Conservation (phyloP, 2,329 filamentous ascomycete species). For the Colletotrichum destructivum region DNA sequence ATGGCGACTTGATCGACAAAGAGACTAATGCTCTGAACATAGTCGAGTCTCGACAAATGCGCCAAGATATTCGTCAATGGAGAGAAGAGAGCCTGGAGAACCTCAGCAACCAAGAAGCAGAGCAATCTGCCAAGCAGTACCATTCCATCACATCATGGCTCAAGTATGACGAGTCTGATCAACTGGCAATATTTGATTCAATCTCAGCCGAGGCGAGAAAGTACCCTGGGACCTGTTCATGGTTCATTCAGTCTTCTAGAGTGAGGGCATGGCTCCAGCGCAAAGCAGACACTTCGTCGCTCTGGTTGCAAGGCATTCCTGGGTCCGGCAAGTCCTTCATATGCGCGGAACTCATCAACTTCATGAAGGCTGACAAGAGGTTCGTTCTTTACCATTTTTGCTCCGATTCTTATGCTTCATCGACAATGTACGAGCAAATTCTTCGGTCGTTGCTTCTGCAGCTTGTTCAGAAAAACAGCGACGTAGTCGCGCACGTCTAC, state of each 20-base stretch:
- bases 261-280: neutral
- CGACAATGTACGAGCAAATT: slow-evolving; percentile 49
- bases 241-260: neutral
- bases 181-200: neutral
- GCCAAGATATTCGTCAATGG: neutral
- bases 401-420: slow-evolving; percentile 49
- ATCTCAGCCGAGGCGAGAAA: neutral
- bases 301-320: neutral
- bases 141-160: neutral
- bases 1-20: neutral
- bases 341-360: neutral
- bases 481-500: slow-evolving; percentile 19
- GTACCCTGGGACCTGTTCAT: neutral
- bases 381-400: slow-evolving; percentile 53
- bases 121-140: neutral
- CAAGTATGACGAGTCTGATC: neutral
- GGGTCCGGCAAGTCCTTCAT: neutral
- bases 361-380: neutral
- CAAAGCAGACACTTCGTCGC: neutral
- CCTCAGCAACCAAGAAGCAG: no score
- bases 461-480: slow-evolving; percentile 2
- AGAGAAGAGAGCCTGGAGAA: neutral
- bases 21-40: no score
- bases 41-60: no score
- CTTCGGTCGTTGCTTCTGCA: slow-evolving; percentile 34